Evolutionary conservation across 306 rosid species (phyloP).

Genomic region (Prunus fruticosa): DNA sequence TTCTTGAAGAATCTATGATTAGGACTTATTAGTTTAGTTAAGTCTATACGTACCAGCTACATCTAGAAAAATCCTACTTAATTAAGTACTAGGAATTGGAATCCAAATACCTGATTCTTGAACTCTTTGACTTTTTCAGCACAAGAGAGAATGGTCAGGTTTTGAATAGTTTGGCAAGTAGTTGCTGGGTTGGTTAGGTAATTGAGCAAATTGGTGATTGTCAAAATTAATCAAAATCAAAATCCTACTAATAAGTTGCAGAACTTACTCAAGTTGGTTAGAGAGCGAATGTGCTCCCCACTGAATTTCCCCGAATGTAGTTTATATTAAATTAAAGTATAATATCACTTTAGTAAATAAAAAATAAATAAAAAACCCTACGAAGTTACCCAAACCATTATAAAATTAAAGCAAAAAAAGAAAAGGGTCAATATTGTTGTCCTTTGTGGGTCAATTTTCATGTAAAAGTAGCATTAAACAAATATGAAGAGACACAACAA

Average conservation of each 20-base stretch:
- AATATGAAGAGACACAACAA: background rate
- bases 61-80: background rate
- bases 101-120: background rate
- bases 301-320: fast-evolving
- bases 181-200: background rate
- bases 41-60: background rate
- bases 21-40: background rate
- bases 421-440: background rate
- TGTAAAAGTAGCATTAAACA: background rate
- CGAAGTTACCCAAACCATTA: too few species aligned
- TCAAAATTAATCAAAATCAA: background rate
- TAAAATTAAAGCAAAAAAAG: background rate
- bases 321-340: too few species aligned
- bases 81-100: background rate
- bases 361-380: too few species aligned
- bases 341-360: too few species aligned
- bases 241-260: background rate
- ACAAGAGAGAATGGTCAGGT: background rate
- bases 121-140: background rate
- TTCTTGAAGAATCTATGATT: background rate
- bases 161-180: background rate
- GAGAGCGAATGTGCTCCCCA: too few species aligned
- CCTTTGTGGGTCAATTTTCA: background rate
- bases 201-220: background rate
- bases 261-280: too few species aligned